Percentiles rank a stretch among this genome's conserved stretches.
These are phyloP conservation scores for Solanum peruvianum DNA, from an alignment of 257 asterid genomes.

Conservation along the genomic window DNA sequence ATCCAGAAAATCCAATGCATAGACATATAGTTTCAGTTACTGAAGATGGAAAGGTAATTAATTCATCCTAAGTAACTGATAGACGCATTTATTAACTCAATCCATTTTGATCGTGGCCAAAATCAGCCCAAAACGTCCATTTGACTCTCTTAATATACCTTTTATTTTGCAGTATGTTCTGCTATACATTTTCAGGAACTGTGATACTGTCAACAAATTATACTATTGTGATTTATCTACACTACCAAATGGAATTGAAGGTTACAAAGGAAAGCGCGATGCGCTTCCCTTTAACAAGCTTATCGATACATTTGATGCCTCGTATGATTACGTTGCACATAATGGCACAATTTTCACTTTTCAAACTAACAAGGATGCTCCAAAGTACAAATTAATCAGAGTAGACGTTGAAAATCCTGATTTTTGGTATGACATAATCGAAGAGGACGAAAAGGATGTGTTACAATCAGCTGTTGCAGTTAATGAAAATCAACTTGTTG, in stretches of 20 bases:
- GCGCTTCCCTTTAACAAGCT: constrained; percentile 82
- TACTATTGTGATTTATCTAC: constrained; percentile 66
- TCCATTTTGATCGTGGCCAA: rapidly evolving
- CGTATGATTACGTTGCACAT: constrained; percentile 57
- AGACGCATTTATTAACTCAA: neutral
- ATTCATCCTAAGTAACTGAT: neutral
- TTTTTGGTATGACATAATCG: constrained; percentile 67
- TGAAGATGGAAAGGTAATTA: constrained; percentile 80
- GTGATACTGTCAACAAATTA: constrained; percentile 85
- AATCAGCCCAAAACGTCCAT: neutral
- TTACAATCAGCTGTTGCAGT: constrained; percentile 81
- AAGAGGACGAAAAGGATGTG: constrained; percentile 70
- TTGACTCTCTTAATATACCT: neutral
- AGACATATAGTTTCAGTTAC: constrained; percentile 59
- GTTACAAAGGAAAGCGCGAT: constrained; percentile 37
- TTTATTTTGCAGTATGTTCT: constrained; percentile 65
- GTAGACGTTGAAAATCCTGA: constrained; percentile 53
- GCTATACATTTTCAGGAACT: constrained; percentile 39
- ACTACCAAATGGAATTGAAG: constrained; percentile 58
- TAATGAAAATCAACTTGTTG: constrained; percentile 49
- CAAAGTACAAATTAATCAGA: constrained; percentile 74
- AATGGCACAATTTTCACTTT: constrained; percentile 72
- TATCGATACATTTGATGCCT: constrained; percentile 71
- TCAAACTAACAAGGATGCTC: constrained; percentile 79
- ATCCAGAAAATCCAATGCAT: constrained; percentile 70